phyloP scores from a whole-genome alignment of 2,329 filamentous ascomycete genomes.

The Immersiporthe knoxdaviesiana region DNA sequence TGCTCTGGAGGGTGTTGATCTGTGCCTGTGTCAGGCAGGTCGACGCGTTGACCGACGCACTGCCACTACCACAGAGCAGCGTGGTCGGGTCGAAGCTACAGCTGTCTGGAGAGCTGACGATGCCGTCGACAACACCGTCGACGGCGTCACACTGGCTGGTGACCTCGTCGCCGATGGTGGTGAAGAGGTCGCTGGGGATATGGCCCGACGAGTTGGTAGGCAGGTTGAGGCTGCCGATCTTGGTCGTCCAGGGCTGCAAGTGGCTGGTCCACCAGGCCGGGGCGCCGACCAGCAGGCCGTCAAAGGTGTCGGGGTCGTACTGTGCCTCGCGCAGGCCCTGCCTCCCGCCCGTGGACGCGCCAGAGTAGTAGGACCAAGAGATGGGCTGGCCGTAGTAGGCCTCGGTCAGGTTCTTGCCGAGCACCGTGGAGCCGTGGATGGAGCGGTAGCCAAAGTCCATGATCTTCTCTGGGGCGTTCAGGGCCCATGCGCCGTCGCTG shows the following conservation, averaged over 20 bases:
- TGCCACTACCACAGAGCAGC: constrained; percentile 35
- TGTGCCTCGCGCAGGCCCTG: constrained; percentile 61
- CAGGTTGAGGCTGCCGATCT: constrained; percentile 49
- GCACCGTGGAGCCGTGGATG: constrained; percentile 53
- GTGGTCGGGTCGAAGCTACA: constrained; percentile 36
- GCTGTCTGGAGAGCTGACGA: constrained; percentile 37
- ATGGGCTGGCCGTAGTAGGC: constrained; percentile 50
- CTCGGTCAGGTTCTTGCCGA: constrained; percentile 53
- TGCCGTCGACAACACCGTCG: constrained; percentile 46
- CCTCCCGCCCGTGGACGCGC: constrained; percentile 63
- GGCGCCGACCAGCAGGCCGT: constrained; percentile 57
- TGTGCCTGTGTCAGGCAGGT: constrained; percentile 37
- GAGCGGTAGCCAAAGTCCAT: constrained; percentile 47
- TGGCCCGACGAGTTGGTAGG: constrained; percentile 45
- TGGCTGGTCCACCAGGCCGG: constrained; percentile 48
- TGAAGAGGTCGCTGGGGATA: constrained; percentile 47
- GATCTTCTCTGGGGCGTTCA: constrained; percentile 41
- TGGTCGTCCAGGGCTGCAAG: constrained; percentile 44
- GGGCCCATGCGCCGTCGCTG: constrained; percentile 43
- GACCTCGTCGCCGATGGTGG: constrained; percentile 43
- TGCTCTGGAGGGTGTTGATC: constrained; percentile 39
- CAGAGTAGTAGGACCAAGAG: constrained; percentile 57
- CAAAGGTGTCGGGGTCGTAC: constrained; percentile 57
- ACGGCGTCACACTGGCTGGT: constrained; percentile 45
- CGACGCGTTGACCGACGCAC: constrained; percentile 4